Base-by-base conservation (phyloP, 2,329 filamentous ascomycete genomes). In the Didymella glomerata region DNA sequence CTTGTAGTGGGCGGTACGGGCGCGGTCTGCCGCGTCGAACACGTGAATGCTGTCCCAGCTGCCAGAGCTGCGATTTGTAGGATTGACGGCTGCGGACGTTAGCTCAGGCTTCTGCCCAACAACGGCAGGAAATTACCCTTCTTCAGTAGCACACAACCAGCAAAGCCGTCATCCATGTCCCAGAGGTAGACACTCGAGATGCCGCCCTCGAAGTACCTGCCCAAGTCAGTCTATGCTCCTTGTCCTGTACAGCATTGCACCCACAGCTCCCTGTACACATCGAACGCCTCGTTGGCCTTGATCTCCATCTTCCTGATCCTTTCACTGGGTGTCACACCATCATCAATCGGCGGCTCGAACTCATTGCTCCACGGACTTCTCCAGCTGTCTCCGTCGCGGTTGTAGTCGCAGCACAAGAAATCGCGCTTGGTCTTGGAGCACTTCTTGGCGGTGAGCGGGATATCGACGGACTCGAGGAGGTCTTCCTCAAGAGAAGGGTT, bases 21-120 rank as follows among this genome's bases (percentile, higher is more conserved):
- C 93, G 66, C 93, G 90, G 77, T 99, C 95, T 71, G 92, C 92
- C 60, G 94, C 93, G 78, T 99, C 95, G 77, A 99, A 96, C 67
- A 99, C 95, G 82, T 99, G 95, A 76, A 99, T 98, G 66, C 92
- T 96, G 81, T 99, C 95, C 95, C 95, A 99, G 54, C 92, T 89
- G 58, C 93, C 93, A 56, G 90, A 86, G 72, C 86, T 88, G 68
- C 85, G 86, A 75, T 82, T 85, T 68, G 84, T 86, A 62, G 84
- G 88, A 56, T 83, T 87, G 68, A 86, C 90, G 73, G 86, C 90
- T 93, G 77, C 53, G 62, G 60, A 18, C 27, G 49, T 75, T 48
- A 72, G 67, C 50, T 55, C 11, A 49, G 2, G 3, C 14, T 16
- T 4, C 6, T 36, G 20, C 27, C 28, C 2, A 14, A 36, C 6